Percentiles rank a stretch among this genome's conserved stretches.
phyloP scores from a whole-genome alignment of 208 protist genomes.

The Trypanosoma vivax region DNA sequence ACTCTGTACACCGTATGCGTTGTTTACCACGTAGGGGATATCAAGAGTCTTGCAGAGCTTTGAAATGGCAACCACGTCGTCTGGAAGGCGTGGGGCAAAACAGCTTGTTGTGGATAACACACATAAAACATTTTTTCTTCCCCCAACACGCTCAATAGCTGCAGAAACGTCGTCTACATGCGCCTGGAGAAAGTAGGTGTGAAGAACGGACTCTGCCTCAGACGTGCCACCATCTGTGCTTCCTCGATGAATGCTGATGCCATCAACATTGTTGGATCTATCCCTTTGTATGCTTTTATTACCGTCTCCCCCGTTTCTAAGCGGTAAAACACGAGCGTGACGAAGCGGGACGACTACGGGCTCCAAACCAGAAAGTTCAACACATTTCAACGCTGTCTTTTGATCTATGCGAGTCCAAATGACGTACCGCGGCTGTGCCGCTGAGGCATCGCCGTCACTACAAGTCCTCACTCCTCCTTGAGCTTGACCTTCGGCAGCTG shows the following conservation, averaged over 20 bases:
- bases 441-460: not conserved
- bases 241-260: not conserved
- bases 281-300: too few species aligned
- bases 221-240: not conserved
- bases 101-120: slow-evolving; percentile 97
- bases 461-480: not conserved
- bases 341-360: slow-evolving; percentile 51
- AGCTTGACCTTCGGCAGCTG: not conserved
- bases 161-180: slow-evolving; percentile 63
- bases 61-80: slow-evolving; percentile 90
- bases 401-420: slow-evolving; percentile 97
- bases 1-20: slow-evolving; percentile 97
- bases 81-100: slow-evolving; percentile 96
- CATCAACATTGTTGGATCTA: too few species aligned
- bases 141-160: slow-evolving; percentile 56
- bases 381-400: slow-evolving; percentile 97
- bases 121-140: slow-evolving; percentile 78
- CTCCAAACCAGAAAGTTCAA: slow-evolving; percentile 76
- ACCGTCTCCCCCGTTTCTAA: slow-evolving; percentile 23
- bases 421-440: slow-evolving; percentile 64
- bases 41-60: slow-evolving; percentile 70
- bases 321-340: slow-evolving; percentile 19
- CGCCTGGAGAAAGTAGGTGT: slow-evolving; percentile 55
- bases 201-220: not conserved
- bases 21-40: slow-evolving; percentile 97